Evolutionary conservation across 139 green algal species (phyloP).

Genomic region (Chlamydomonas applanata): DNA sequence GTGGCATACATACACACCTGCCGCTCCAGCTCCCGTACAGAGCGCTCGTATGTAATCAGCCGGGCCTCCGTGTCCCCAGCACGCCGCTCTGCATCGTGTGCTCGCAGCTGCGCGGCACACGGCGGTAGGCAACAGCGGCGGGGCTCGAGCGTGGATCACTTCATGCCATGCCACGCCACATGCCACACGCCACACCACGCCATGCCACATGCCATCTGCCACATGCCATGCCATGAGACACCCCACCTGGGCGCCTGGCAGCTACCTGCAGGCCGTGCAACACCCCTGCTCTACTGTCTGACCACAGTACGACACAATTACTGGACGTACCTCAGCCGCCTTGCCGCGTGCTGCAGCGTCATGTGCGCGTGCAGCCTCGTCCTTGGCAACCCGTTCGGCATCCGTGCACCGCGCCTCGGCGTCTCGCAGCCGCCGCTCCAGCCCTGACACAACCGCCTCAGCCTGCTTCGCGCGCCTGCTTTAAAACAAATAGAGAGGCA

Average conservation of each 20-base stretch:
- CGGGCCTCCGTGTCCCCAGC: constrained; percentile 13
- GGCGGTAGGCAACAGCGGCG: too few relatives aligned
- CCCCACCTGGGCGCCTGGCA: too few relatives aligned
- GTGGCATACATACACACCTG: constrained; percentile 18
- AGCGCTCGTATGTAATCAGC: constrained; percentile 17
- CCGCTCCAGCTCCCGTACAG: constrained; percentile 19
- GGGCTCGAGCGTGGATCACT: too few relatives aligned
- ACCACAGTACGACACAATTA: too few relatives aligned
- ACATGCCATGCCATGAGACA: too few relatives aligned
- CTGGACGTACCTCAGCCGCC: constrained; percentile 25
- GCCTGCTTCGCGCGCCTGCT: constrained; percentile 13
- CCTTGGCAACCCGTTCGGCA: constrained; percentile 21
- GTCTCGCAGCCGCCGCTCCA: constrained; percentile 36
- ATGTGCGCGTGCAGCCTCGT: background rate
- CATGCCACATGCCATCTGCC: too few relatives aligned
- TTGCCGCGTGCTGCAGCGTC: constrained; percentile 19
- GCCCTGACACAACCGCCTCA: constrained; percentile 1
- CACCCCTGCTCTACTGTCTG: background rate
- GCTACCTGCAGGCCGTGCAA: background rate
- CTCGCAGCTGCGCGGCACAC: constrained; percentile 5
- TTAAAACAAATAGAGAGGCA: too few relatives aligned
- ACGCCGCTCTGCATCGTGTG: constrained; percentile 17
- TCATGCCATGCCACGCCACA: too few relatives aligned
- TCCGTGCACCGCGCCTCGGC: constrained; percentile 13
- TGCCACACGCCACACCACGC: too few relatives aligned